A percentile compares a stretch with the other conserved stretches of the same genome.
Evolutionary conservation across 257 asterid species (phyloP).

Genomic region (Penstemon eatonii): DNA sequence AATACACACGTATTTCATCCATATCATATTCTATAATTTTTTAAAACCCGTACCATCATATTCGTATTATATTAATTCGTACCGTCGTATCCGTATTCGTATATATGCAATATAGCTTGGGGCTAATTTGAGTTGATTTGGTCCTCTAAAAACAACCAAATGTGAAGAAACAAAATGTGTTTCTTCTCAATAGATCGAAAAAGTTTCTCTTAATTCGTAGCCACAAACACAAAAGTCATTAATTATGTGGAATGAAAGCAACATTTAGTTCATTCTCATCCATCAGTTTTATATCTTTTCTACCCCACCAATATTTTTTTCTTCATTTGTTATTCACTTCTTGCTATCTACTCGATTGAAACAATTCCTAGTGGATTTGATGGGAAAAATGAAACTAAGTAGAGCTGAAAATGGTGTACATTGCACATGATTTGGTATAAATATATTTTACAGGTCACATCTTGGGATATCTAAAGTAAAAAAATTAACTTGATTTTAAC

Average conservation of each 20-base stretch:
- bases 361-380: background rate
- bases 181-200: no score
- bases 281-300: background rate
- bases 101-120: no score
- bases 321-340: background rate
- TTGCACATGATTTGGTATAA: background rate
- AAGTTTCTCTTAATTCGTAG: background rate
- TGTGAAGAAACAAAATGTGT: background rate
- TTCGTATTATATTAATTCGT: no score
- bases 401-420: background rate
- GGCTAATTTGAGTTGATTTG: background rate
- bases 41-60: no score
- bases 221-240: background rate
- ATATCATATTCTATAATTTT: no score
- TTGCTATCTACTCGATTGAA: no score
- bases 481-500: no score
- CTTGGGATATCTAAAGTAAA: no score
- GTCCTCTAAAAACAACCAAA: background rate
- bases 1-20: no score
- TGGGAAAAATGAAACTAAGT: background rate
- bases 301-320: background rate
- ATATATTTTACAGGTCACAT: background rate
- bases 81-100: no score
- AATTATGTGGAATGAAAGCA: background rate
- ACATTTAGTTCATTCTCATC: background rate